These are phyloP conservation scores for Vachellia pachyceras DNA, from an alignment of 306 rosid species.

Conservation along the genomic window DNA sequence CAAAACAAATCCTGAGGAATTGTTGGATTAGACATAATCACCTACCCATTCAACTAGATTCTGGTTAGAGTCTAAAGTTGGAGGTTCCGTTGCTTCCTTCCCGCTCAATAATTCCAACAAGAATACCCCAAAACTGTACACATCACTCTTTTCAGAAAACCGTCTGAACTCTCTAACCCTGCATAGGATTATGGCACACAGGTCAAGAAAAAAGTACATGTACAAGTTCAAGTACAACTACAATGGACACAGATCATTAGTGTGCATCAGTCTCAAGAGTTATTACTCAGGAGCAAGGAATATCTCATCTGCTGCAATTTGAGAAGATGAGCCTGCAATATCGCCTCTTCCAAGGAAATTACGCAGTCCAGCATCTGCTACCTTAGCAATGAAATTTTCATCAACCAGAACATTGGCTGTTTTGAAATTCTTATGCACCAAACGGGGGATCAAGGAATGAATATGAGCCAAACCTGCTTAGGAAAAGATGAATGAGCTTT, in stretches of 20 bases:
- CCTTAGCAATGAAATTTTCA: conserved; percentile 83
- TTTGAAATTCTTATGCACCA: conserved; percentile 88
- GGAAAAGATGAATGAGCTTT: conserved; percentile 39
- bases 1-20: background rate
- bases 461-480: conserved; percentile 80
- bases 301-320: conserved; percentile 68
- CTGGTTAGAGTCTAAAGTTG: conserved; percentile 49
- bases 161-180: conserved; percentile 87
- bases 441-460: conserved; percentile 84
- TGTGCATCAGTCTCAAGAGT: conserved; percentile 27
- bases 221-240: conserved; percentile 22
- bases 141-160: conserved; percentile 92
- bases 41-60: conserved; percentile 81
- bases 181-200: conserved; percentile 43
- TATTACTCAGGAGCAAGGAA: conserved; percentile 90
- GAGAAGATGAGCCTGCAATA: conserved; percentile 77
- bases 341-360: conserved; percentile 79
- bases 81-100: conserved; percentile 64
- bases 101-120: conserved; percentile 85
- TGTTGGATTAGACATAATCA: background rate
- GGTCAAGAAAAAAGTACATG: conserved; percentile 18
- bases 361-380: conserved; percentile 88
- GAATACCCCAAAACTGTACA: conserved; percentile 88
- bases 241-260: conserved; percentile 5
- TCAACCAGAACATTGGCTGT: conserved; percentile 92